Conservation (phyloP, 2,329 filamentous ascomycete genomes). For the Monosporascus sp. region DNA sequence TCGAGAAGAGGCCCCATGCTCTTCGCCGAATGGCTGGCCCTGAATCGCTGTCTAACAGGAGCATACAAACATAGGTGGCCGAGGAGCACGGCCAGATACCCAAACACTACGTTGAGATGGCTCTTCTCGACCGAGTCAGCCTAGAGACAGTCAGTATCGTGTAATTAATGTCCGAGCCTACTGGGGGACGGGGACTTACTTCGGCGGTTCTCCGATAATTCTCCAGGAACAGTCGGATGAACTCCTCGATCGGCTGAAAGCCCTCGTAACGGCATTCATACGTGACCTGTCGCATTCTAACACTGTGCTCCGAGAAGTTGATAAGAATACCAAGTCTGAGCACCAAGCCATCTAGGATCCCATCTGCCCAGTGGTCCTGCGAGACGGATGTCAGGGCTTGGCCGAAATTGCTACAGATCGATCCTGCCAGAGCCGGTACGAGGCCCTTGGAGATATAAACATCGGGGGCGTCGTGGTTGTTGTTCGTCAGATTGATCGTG, state of each 20-base stretch:
- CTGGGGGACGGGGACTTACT: conserved; percentile 42
- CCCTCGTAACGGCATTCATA: conserved; percentile 33
- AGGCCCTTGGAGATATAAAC: conserved; percentile 60
- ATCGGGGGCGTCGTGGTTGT: conserved; percentile 62
- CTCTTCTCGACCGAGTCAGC: conserved; percentile 69
- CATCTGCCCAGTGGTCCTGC: conserved; percentile 41
- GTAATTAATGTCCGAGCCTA: neutral
- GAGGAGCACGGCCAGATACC: conserved; percentile 78
- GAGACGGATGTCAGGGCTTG: conserved; percentile 42
- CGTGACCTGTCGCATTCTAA: conserved; percentile 48
- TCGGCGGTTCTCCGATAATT: conserved; percentile 60
- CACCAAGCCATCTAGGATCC: conserved; percentile 64
- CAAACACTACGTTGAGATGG: conserved; percentile 75
- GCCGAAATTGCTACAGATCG: conserved; percentile 47
- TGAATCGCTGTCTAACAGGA: conserved; percentile 38
- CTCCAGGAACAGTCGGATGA: conserved; percentile 63
- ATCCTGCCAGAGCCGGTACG: conserved; percentile 40
- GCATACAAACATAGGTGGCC: conserved; percentile 67
- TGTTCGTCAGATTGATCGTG: conserved; percentile 81
- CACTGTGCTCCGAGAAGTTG: conserved; percentile 78
- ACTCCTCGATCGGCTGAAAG: conserved; percentile 45
- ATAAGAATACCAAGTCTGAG: conserved; percentile 78
- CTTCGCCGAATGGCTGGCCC: conserved; percentile 34
- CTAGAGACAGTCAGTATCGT: conserved; percentile 31
- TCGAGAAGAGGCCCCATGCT: conserved; percentile 41